Conservation (phyloP, 495 filamentous ascomycete species). For the Trichoderma virens region DNA sequence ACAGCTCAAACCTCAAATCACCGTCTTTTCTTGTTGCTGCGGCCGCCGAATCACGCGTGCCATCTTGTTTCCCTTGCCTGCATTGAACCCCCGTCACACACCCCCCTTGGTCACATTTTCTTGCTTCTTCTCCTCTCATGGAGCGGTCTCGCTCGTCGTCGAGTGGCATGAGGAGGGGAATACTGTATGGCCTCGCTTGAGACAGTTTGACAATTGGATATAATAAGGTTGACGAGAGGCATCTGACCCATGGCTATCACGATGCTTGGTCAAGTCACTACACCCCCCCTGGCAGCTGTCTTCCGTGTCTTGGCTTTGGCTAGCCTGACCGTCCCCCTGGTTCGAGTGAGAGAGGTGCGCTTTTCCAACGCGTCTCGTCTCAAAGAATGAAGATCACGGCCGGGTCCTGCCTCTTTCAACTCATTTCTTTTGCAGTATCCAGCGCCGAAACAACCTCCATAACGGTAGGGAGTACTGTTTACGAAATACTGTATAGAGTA, state of each 20-base stretch:
- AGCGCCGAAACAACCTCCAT: neutral
- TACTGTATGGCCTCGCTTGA: no score
- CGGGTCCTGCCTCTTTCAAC: neutral
- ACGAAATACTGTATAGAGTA: neutral
- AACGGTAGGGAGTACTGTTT: neutral
- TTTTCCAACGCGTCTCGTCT: slow-evolving; percentile 7
- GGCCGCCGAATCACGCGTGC: neutral
- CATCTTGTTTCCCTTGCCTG: neutral
- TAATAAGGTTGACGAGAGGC: slow-evolving; percentile 6
- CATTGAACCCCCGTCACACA: neutral
- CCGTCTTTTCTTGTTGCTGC: neutral
- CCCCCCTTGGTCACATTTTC: neutral
- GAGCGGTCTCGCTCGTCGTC: neutral
- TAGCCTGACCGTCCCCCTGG: neutral
- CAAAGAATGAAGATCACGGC: neutral
- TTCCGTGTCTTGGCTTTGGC: slow-evolving; percentile 7
- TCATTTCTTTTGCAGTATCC: neutral
- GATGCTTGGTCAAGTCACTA: neutral
- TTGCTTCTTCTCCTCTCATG: neutral
- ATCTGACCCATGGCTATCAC: slow-evolving; percentile 4
- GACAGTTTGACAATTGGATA: neutral
- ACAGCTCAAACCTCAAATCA: neutral
- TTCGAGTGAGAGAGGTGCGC: neutral
- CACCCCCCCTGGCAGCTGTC: neutral
- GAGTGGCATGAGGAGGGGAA: neutral